A percentile compares a stretch with the other conserved stretches of the same genome.
These are phyloP conservation scores for Oryza longistaminata DNA, from an alignment of 176 grass and related monocot genomes.

Conservation along the genomic window DNA sequence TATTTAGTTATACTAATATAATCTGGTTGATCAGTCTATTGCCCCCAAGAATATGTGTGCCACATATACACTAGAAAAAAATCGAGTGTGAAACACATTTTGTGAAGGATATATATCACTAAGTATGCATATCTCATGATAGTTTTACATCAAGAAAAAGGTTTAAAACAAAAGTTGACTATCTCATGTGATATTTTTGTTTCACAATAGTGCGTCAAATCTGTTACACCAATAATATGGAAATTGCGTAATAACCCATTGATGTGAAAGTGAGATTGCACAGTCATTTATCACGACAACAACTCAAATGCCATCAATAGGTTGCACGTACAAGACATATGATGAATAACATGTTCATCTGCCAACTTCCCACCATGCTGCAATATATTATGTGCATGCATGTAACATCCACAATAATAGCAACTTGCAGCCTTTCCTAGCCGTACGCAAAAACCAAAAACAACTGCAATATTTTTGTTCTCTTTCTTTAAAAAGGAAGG, in stretches of 20 bases:
- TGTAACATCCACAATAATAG: background rate
- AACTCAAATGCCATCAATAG: background rate
- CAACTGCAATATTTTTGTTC: background rate
- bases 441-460: background rate
- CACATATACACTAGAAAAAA: background rate
- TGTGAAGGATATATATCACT: background rate
- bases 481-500: background rate
- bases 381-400: background rate
- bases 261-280: background rate
- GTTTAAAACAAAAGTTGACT: background rate
- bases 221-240: background rate
- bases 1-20: background rate
- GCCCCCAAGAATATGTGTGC: background rate
- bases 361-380: background rate
- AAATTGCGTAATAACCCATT: background rate
- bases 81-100: background rate
- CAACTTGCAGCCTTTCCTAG: background rate
- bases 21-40: background rate
- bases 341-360: background rate
- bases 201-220: background rate
- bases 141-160: background rate
- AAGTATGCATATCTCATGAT: background rate
- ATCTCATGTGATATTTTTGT: background rate
- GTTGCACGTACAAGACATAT: background rate
- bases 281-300: background rate